A percentile compares a stretch with the other conserved stretches of the same genome.
Conservation (phyloP, 495 filamentous ascomycete genomes). For the Xylaria intraflava region DNA sequence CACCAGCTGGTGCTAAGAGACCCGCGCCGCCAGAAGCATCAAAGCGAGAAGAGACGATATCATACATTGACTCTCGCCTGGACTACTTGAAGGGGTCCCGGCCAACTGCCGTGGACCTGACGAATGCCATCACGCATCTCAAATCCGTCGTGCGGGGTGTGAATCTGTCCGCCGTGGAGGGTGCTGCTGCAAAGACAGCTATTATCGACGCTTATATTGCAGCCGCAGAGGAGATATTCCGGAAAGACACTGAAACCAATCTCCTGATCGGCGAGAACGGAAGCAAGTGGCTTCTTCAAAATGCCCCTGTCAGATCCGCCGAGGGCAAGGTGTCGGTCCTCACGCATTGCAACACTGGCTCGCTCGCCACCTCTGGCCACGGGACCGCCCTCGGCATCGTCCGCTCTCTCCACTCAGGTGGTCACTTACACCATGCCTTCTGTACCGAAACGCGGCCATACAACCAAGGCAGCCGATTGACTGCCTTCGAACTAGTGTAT, state of each 20-base stretch:
- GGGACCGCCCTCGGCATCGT: constrained; percentile 93
- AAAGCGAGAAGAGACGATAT: constrained; percentile 51
- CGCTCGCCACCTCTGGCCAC: constrained; percentile 91
- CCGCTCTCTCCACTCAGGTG: constrained; percentile 64
- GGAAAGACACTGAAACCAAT: constrained; percentile 83
- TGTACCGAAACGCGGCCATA: constrained; percentile 97
- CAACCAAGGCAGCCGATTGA: constrained; percentile 93
- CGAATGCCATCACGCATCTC: constrained; percentile 78
- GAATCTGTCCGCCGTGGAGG: constrained; percentile 23
- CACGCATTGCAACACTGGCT: constrained; percentile 98
- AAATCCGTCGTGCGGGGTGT: constrained; percentile 48
- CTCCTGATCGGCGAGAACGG: constrained; percentile 74
- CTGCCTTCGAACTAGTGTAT: constrained; percentile 90
- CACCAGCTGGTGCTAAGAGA: not conserved
- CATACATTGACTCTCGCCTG: constrained; percentile 65
- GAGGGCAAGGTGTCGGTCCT: constrained; percentile 59
- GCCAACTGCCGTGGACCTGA: constrained; percentile 90
- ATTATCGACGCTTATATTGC: constrained; percentile 62
- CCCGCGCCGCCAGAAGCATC: constrained; percentile 15
- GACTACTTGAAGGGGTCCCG: constrained; percentile 79
- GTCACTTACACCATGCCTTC: constrained; percentile 68
- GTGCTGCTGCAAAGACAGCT: constrained; percentile 29
- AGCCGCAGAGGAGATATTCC: constrained; percentile 79
- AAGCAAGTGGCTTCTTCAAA: constrained; percentile 66
- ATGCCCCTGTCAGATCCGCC: constrained; percentile 32